phyloP scores from a whole-genome alignment of 2,329 filamentous ascomycete genomes.

The Calcarisporium arbuscula region DNA sequence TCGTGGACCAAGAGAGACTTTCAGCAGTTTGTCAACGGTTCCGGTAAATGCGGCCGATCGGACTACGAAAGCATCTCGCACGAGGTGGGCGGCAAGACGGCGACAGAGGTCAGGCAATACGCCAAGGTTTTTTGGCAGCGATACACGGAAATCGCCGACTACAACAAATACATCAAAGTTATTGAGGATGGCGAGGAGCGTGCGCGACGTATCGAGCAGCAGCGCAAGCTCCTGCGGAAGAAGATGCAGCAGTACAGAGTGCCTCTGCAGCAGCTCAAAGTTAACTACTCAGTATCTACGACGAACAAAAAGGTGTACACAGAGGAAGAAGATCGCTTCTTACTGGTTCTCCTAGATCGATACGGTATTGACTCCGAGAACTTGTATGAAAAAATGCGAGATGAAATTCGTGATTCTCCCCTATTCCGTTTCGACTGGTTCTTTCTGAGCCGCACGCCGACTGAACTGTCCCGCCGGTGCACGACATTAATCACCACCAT shows the following conservation, averaged over 20 bases:
- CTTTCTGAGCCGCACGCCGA: conserved; percentile 88
- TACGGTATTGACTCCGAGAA: conserved; percentile 87
- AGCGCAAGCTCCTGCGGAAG: conserved; percentile 86
- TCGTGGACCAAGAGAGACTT: conserved; percentile 98
- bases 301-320: conserved; percentile 99
- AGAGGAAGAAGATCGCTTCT: conserved; percentile 93
- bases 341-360: conserved; percentile 87
- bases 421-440: conserved; percentile 99
- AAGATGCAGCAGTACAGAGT: conserved; percentile 98
- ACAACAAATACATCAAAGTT: conserved; percentile 77
- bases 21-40: conserved; percentile 95
- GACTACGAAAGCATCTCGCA: conserved; percentile 80
- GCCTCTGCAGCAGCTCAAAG: conserved; percentile 92
- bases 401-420: conserved; percentile 90
- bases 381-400: conserved; percentile 90
- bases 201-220: conserved; percentile 80
- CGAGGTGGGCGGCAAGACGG: conserved; percentile 86
- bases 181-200: conserved; percentile 93
- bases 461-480: conserved; percentile 87
- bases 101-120: conserved; percentile 81
- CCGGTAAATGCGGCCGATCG: conserved; percentile 81
- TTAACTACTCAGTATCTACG: conserved; percentile 97
- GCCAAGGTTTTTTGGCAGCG: conserved; percentile 96
- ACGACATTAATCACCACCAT: conserved; percentile 92
- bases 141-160: conserved; percentile 85